Evolutionary conservation across 441 rosid species (phyloP), one percentile per base, ranked within the genome.

Genomic region (Viola pubescens): DNA sequence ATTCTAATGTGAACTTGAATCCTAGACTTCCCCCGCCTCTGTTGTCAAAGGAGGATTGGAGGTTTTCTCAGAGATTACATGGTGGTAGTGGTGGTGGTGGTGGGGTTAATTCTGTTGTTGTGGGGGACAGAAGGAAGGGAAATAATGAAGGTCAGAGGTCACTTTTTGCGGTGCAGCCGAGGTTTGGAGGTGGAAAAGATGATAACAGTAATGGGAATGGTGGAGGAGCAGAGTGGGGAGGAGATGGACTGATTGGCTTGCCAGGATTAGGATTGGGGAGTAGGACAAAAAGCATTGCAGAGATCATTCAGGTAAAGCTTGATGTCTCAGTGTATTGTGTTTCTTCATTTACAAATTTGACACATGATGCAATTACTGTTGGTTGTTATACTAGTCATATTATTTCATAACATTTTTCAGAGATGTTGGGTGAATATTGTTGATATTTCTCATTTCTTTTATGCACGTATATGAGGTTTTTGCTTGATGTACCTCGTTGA

Each of bases 1-100:
- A 81, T 63, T 74, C 84, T 37, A 81, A 83, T 58, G 84, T 65
- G 38, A 83, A 83, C 70, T 64, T 82, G 74, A 86, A 83, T 75
- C 89, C 94, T 5, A 78, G 89, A 62, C 62, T 86, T 66, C 94
- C 87, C 8, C 94, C 89, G 19, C 89, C 94, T 8, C 65, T 80
- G 65, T 40, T 83, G 66, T 83, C 94, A 1, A 80, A 75, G 74
- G 89, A 83, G 69, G 86, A 86, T 49, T 80, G 87, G 94, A 75
- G 87, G 77, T 83, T 66, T 65, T 42, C 86, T 0, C 89, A 83
- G 71, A 67, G 80, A 61, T 57, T 83, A 59, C 72, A 75, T 7
- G 83, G 80, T 16, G 74, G 76, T 38, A 13, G 71, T 11, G 72
- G 73, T 13, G 65, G 75, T 61, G 64, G 54, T 45, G 60, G 70